phyloP scores from a whole-genome alignment of 1,284 basidiomycete genomes.

The Volvariella surrecta region DNA sequence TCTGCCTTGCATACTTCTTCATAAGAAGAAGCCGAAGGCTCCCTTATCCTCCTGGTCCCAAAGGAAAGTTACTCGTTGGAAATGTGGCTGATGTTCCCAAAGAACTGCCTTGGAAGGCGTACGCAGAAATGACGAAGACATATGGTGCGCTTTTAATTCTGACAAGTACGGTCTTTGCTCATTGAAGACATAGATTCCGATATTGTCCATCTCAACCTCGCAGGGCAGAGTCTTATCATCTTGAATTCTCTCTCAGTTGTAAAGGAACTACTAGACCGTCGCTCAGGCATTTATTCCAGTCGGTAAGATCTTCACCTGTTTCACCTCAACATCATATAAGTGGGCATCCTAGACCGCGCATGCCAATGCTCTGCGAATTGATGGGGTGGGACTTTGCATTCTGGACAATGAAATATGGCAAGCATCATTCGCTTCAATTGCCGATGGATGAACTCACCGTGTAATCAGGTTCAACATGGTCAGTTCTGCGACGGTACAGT shows the following conservation, averaged over 20 bases:
- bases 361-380: conserved; percentile 20
- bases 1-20: too few species aligned
- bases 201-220: not conserved
- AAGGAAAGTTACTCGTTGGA: conserved; percentile 13
- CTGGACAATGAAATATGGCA: not conserved
- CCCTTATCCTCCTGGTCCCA: conserved; percentile 11
- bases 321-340: too few species aligned
- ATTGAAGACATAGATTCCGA: not conserved
- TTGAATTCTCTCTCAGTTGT: not conserved
- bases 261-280: not conserved
- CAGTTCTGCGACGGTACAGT: too few species aligned
- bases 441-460: too few species aligned
- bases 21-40: not conserved
- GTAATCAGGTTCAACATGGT: too few species aligned
- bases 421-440: not conserved
- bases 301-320: conserved; percentile 8
- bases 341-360: not conserved
- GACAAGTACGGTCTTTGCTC: too few species aligned
- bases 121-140: conserved; percentile 13
- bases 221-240: not conserved
- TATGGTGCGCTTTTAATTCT: conserved; percentile 1
- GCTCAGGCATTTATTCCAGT: conserved; percentile 3
- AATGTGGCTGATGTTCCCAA: conserved; percentile 14
- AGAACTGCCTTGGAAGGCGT: conserved; percentile 11
- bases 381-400: conserved; percentile 14